Evolutionary conservation across 2,329 filamentous ascomycete genomes (phyloP).

Genomic region (Periconia macrospinosa): DNA sequence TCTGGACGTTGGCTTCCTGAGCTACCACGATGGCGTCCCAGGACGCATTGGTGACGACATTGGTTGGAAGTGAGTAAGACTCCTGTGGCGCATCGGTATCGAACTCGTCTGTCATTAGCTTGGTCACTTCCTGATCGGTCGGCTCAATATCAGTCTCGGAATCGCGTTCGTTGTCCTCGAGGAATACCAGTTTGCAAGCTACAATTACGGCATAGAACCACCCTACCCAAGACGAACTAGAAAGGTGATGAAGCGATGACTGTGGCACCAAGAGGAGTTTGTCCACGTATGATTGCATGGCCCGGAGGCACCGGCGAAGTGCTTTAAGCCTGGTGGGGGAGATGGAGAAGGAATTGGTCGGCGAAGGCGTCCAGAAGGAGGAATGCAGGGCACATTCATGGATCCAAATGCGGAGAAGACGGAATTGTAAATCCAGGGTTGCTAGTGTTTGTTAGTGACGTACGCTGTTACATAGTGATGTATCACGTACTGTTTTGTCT

Average conservation of each 20-base stretch:
- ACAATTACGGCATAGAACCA: constrained; percentile 28
- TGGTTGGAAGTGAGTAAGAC: constrained; percentile 1
- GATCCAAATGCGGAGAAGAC: constrained; percentile 19
- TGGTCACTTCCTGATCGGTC: constrained; percentile 12
- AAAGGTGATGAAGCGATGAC: constrained; percentile 14
- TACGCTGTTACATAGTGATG: constrained; percentile 8
- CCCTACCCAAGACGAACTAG: constrained; percentile 17
- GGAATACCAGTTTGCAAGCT: constrained; percentile 28
- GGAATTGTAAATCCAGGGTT: constrained; percentile 7
- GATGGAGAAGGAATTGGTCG: not conserved
- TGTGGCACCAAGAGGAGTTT: constrained; percentile 7
- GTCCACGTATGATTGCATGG: constrained; percentile 17
- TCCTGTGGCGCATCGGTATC: not conserved
- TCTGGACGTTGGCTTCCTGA: constrained; percentile 14
- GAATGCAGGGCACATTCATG: constrained; percentile 23
- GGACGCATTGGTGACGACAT: not conserved
- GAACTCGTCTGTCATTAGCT: constrained; percentile 8
- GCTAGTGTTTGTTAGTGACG: not conserved
- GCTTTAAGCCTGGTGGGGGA: constrained; percentile 7
- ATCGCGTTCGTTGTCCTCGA: constrained; percentile 21
- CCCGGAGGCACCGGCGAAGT: constrained; percentile 10
- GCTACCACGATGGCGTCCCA: constrained; percentile 22
- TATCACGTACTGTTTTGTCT: no score
- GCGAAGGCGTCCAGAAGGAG: constrained; percentile 14
- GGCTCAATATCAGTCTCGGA: constrained; percentile 11